Base-by-base conservation (phyloP, 139 green algal species). In the Trebouxia sp. region DNA sequence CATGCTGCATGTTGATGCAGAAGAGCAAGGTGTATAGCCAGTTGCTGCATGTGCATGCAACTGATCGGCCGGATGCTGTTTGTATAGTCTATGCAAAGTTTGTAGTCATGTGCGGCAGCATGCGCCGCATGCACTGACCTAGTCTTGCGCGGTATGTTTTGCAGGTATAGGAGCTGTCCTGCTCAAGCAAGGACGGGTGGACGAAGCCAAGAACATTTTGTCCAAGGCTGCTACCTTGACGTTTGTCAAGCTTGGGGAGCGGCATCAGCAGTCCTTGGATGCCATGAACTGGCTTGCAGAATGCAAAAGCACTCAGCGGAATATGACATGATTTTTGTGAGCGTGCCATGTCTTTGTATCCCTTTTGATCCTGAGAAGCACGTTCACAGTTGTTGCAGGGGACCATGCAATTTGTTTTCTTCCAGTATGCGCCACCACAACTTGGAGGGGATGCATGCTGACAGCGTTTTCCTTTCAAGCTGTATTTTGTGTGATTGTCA, bases 221-320 rank as follows among this genome's bases (percentile, higher is more conserved):
- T 24, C 42, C 26, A 77, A 77, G 39, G 69, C 69, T 77, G 69
- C 43, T 37, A 56, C 42, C 7, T 41, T 77, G 39, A 56, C 69
- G 1, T 56, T 77, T 77, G 41, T 77, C 69, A 77, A 77, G 69
- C 69, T 77, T 41, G 69, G 69, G n/a, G 69, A 77, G 39, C 69
- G n/a, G 26, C 69, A 77, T 53, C 42, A 53, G 26, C 69, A 77
- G 69, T 56, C 69, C 4, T 24, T 51, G 24, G 41, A 77, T 37
- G 69, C 69, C 11, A 51, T 76, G 39, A 76, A 51, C 26, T 76
- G 62, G 67, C 41, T 51, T 9, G 67, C 67, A 55, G 39, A 55
- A 51, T 76, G 67, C 39, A 76, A 76, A 47, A 76, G 62, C 43
- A 41, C 62, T 42, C 62, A 72, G 62, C 37, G 20, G 17, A 72